phyloP scores from a whole-genome alignment of 148 eudicot genomes.

The Bassia scoparia region DNA sequence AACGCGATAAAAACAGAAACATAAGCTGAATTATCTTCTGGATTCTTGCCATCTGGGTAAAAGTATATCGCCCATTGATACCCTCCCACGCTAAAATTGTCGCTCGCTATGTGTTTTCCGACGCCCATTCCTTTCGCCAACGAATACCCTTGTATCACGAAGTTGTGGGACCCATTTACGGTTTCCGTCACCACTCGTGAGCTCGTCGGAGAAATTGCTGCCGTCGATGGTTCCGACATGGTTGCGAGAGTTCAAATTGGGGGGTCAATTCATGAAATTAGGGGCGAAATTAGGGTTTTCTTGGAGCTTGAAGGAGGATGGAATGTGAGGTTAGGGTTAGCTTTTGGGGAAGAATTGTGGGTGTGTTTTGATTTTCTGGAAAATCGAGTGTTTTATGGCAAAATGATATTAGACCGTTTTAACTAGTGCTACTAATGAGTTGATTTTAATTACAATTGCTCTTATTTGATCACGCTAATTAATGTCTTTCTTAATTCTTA shows the following conservation, averaged over 20 bases:
- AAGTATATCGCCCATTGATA: constrained; percentile 53
- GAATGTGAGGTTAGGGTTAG: neutral
- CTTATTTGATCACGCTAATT: too few relatives aligned
- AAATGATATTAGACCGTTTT: too few relatives aligned
- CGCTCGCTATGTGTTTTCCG: constrained; percentile 50
- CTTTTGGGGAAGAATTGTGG: too few relatives aligned
- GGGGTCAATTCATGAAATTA: neutral
- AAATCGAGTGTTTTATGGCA: too few relatives aligned
- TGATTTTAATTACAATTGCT: too few relatives aligned
- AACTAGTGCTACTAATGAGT: too few relatives aligned
- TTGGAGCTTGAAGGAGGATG: neutral
- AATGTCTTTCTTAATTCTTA: too few relatives aligned
- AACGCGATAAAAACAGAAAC: constrained; percentile 53
- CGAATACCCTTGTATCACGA: constrained; percentile 41
- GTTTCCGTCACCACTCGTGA: constrained; percentile 37
- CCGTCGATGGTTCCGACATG: constrained; percentile 32
- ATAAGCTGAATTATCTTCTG: constrained; percentile 43
- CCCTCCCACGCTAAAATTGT: constrained; percentile 44
- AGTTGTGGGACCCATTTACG: constrained; percentile 42
- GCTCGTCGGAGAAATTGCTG: constrained; percentile 33
- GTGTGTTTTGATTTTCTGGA: too few relatives aligned
- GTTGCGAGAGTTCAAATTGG: neutral
- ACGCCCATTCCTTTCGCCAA: constrained; percentile 50
- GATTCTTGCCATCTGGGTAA: constrained; percentile 49
- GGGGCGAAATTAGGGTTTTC: neutral